Conservation (phyloP, 768 basidiomycete genomes). For the Zangia roseola region DNA sequence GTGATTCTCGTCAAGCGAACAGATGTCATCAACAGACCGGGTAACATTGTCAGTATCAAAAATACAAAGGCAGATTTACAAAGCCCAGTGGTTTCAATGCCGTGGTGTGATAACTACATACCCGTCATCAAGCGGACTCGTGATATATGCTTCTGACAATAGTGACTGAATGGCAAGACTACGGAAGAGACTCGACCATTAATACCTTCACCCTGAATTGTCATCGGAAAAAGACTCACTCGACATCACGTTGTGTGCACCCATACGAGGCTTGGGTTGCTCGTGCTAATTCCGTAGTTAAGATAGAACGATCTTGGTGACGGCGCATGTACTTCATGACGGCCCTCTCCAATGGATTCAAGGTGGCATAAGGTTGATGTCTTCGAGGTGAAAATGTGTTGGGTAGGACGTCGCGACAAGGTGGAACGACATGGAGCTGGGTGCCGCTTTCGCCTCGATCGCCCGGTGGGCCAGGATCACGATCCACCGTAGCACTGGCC, state of each 20-base stretch:
- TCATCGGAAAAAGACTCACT: constrained; percentile 12
- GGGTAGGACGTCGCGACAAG: constrained; percentile 6
- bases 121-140: constrained; percentile 30
- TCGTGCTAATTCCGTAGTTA: constrained; percentile 14
- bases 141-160: constrained; percentile 29
- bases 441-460: neutral
- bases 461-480: neutral
- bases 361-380: constrained; percentile 16
- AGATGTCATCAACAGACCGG: neutral
- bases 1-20: too few species aligned
- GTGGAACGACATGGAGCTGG: neutral
- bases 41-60: neutral
- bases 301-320: constrained; percentile 1
- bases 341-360: constrained; percentile 15
- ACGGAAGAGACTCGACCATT: neutral
- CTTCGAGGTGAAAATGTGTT: constrained; percentile 22
- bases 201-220: neutral
- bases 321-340: constrained; percentile 20
- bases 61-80: neutral
- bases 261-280: constrained; percentile 6
- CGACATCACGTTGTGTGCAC: constrained; percentile 22
- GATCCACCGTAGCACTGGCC: neutral
- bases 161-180: constrained; percentile 23
- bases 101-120: constrained; percentile 31
- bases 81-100: constrained; percentile 5